Evolutionary conservation across 164 flowering plant genomes (phyloP), one percentile per base, ranked within the genome.

Genomic region (Annona squamosa): DNA sequence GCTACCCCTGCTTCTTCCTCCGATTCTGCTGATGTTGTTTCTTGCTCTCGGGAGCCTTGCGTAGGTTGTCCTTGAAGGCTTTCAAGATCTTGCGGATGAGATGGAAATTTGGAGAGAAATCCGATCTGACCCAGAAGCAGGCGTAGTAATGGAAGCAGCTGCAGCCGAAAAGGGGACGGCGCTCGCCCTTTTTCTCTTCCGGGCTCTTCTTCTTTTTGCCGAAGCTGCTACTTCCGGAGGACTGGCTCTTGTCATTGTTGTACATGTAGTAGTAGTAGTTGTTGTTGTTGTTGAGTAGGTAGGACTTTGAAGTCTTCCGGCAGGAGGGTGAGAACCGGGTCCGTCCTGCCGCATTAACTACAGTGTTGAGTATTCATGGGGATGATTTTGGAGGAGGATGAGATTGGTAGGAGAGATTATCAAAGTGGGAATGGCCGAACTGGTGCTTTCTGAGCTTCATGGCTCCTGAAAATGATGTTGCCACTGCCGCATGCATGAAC

Each of bases 111-210:
- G 97, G 97, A 3, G 98, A 94, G n/a, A 86, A 67, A 67, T 90
- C 94, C 98, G 97, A 94, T 18, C 88, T 76, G 17, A 74, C 87
- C 98, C 97, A 92, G 80, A 78, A 90, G 63, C 88, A 87, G 78
- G 76, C 87, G 71, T 91, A 91, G 68, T 97, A 94, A 45, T 78
- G 44, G 75, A 88, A 88, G 71, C 91, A 88, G 75, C 72, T 65
- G 74, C 88, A 87, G 72, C 72, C 42, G 70, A 84, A 88, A 37
- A 65, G 13, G 37, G 84, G 74, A 1, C 76, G 71, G 16, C 82
- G 86, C 56, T 87, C 85, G 5, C 65, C 68, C 18, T 44, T 67
- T 16, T 19, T 61, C 37, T 52, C 65, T 19, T 63, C 37, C 5
- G 37, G 46, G 41, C 6, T 59, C 48, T 48, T 76, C 66, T 67